Conservation (phyloP, 805 yeast species). For the Saccharomycopsis lassenensis region DNA sequence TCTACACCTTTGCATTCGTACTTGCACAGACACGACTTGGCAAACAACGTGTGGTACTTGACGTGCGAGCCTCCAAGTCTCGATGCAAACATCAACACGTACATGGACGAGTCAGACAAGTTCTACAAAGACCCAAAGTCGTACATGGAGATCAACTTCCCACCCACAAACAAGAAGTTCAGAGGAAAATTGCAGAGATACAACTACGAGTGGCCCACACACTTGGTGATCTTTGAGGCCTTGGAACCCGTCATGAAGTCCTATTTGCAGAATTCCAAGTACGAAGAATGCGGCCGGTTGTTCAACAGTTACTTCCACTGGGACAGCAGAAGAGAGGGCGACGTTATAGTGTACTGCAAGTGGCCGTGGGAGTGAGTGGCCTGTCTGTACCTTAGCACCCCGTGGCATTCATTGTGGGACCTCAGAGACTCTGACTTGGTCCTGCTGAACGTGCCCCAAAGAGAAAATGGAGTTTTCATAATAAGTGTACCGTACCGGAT, state of each 20-base stretch:
- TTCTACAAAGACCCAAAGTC: slow-evolving; percentile 56
- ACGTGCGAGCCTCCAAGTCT: slow-evolving; percentile 81
- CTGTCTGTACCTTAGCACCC: neutral
- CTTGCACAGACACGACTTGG: slow-evolving; percentile 46
- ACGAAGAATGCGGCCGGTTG: slow-evolving; percentile 39
- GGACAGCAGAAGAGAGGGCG: slow-evolving; percentile 74
- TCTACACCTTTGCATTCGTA: slow-evolving; percentile 93
- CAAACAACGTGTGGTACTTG: slow-evolving; percentile 53
- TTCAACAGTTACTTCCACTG: slow-evolving; percentile 81
- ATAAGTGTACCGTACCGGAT: too few species aligned
- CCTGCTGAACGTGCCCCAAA: too few species aligned
- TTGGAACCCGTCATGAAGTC: slow-evolving; percentile 36
- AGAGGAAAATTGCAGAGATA: slow-evolving; percentile 23
- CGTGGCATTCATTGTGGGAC: too few species aligned
- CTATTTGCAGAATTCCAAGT: slow-evolving; percentile 31
- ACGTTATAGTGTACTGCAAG: slow-evolving; percentile 51
- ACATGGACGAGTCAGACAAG: slow-evolving; percentile 79
- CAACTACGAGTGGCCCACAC: slow-evolving; percentile 56
- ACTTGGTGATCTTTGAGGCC: slow-evolving; percentile 61
- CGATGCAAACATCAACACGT: slow-evolving; percentile 26
- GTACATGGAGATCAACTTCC: slow-evolving; percentile 49
- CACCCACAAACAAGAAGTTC: slow-evolving; percentile 25
- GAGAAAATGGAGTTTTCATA: too few species aligned
- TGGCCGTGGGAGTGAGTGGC: slow-evolving; percentile 26
- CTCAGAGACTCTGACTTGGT: too few species aligned